Evolutionary conservation across 2,329 filamentous ascomycete species (phyloP).

Genomic region (Cadophora gregata): DNA sequence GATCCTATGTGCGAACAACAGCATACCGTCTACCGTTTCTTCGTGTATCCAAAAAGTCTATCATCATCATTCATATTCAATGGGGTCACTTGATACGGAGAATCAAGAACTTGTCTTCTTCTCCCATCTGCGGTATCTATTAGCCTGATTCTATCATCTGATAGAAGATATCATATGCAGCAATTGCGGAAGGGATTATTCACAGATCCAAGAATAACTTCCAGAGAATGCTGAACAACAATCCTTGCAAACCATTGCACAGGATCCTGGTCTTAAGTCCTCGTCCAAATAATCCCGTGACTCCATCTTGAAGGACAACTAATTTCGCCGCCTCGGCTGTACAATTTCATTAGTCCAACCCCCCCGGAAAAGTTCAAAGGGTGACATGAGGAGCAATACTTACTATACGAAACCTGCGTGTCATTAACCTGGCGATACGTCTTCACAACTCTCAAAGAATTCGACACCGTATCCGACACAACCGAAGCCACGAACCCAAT

Average conservation of each 20-base stretch:
- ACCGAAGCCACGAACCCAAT: constrained; percentile 53
- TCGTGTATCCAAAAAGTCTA: neutral
- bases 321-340: constrained; percentile 51
- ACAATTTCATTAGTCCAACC: neutral
- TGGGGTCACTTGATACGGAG: neutral
- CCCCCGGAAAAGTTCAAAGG: neutral
- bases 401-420: constrained; percentile 53
- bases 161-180: neutral
- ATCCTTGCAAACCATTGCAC: constrained; percentile 54
- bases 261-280: constrained; percentile 55
- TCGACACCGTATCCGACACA: constrained; percentile 54
- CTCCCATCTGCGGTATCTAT: constrained; percentile 17
- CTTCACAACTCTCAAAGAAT: constrained; percentile 55
- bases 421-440: constrained; percentile 58
- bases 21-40: neutral
- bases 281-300: constrained; percentile 51
- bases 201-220: constrained; percentile 56
- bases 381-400: constrained; percentile 18
- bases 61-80: neutral
- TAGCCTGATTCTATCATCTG: neutral
- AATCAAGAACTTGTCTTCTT: constrained; percentile 24
- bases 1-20: neutral
- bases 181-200: constrained; percentile 36
- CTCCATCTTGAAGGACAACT: constrained; percentile 50
- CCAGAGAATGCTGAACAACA: constrained; percentile 56